Base-by-base conservation (phyloP, 2,329 filamentous ascomycete genomes). In the Calonectria fujianensis region DNA sequence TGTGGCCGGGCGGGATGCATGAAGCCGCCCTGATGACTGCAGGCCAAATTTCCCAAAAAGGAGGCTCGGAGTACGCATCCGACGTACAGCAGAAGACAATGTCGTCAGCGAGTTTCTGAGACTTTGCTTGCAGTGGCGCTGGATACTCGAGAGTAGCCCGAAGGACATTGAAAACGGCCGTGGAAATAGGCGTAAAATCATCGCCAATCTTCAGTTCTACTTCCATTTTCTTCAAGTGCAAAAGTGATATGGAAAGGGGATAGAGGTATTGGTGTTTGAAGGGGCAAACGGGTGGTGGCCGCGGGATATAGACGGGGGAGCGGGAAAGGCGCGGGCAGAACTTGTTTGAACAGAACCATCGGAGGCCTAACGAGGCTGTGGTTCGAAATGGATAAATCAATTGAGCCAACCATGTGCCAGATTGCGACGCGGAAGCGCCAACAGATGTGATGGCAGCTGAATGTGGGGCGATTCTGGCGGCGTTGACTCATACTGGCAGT, bases 21-120 rank as follows among this genome's bases (percentile, higher is more conserved):
- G 52, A 59, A 24, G 52, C 52, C 10, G 37, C 1, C 20, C 52
- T n/a, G 20, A 59, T 37, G 20, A 59, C 52, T 14, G 52, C 52
- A 59, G 52, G 52, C 52, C 52, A 59, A 59, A 59, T 59, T 59
- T 59, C 31, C 31, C 31, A 59, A 59, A 59, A n/a, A 16, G 52
- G 52, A 59, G 52, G 52, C 18, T 10, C n/a, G 18, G 31, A 37
- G 24, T 59, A 20, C 3, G 4, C 37, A 0, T 9, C 31, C 31
- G 27, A 59, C 27, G 52, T 37, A 13, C 52, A 59, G 20, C 31
- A 59, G 18, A 59, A 37, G 52, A 37, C 8, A n/a, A 54, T 7
- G 16, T 59, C 52, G 20, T 35, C 20, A 3, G 52, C 52, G 31
- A 59, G 52, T 37, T 59, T 59, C 31, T 59, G 52, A 59, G 52